Conservation (phyloP, 805 yeast species). For the Saturnispora kantuleensis region DNA sequence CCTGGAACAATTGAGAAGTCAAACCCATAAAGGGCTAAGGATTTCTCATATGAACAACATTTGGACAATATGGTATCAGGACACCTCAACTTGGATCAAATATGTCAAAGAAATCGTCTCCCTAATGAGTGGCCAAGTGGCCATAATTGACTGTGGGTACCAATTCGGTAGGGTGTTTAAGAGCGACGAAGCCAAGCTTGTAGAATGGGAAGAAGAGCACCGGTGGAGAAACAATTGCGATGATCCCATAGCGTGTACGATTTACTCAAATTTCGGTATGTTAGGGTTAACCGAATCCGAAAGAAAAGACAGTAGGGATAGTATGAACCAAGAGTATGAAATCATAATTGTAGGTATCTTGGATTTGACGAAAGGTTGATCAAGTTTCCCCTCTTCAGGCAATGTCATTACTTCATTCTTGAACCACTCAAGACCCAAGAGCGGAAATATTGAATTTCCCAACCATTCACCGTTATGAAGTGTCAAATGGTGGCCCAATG, state of each 20-base stretch:
- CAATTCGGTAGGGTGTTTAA: conserved; percentile 4
- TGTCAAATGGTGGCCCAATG: too few relatives aligned
- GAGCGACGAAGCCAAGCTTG: background rate
- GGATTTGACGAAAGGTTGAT: too few relatives aligned
- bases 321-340: too few relatives aligned
- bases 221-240: background rate
- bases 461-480: too few relatives aligned
- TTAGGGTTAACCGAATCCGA: background rate
- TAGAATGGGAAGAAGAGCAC: conserved; percentile 8
- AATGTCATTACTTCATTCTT: background rate
- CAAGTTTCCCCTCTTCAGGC: too few relatives aligned
- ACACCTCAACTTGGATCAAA: conserved; percentile 1
- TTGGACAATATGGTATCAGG: conserved; percentile 1
- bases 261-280: conserved; percentile 4
- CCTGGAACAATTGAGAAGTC: background rate
- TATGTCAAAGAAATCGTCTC: background rate
- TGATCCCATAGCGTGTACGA: background rate
- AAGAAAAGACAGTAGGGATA: too few relatives aligned
- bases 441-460: too few relatives aligned
- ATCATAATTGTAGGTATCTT: too few relatives aligned
- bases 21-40: background rate
- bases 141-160: conserved; percentile 11
- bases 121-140: background rate
- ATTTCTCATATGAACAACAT: background rate
- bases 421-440: too few relatives aligned